Conservation (phyloP, 2,329 filamentous ascomycete species). For the Trichoderma aggressivum region DNA sequence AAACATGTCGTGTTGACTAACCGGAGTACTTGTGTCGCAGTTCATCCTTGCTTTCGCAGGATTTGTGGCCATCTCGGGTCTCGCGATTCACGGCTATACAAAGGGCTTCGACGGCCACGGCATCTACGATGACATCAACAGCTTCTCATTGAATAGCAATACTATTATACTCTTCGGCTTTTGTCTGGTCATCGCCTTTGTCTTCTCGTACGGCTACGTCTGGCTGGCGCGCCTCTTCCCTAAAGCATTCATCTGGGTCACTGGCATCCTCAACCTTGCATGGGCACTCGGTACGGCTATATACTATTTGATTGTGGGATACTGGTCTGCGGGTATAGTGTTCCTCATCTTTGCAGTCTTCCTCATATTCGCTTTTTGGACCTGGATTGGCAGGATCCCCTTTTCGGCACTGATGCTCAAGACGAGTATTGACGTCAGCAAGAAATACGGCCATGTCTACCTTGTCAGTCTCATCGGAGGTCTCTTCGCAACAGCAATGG, state of each 20-base stretch:
- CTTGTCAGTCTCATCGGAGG: slow-evolving; percentile 82
- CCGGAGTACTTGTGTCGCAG: slow-evolving; percentile 35
- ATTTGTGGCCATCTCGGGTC: slow-evolving; percentile 71
- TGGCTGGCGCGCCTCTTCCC: slow-evolving; percentile 72
- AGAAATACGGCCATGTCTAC: slow-evolving; percentile 81
- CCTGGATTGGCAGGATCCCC: slow-evolving; percentile 86
- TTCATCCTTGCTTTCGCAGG: slow-evolving; percentile 69
- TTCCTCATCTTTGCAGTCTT: slow-evolving; percentile 66
- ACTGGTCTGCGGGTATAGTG: slow-evolving; percentile 82
- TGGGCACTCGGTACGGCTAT: slow-evolving; percentile 82
- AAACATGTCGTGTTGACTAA: not conserved
- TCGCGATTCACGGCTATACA: slow-evolving; percentile 73
- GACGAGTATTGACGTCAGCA: slow-evolving; percentile 80
- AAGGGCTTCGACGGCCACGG: slow-evolving; percentile 61
- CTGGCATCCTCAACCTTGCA: slow-evolving; percentile 81
- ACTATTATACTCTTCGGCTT: slow-evolving; percentile 84
- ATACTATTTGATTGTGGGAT: slow-evolving; percentile 74
- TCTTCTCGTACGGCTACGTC: slow-evolving; percentile 76
- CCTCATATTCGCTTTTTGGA: slow-evolving; percentile 57
- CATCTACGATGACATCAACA: slow-evolving; percentile 67
- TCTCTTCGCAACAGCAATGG: slow-evolving; percentile 69
- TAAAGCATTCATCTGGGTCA: slow-evolving; percentile 90
- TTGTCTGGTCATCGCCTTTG: slow-evolving; percentile 67
- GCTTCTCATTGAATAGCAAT: slow-evolving; percentile 71
- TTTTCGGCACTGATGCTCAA: slow-evolving; percentile 89